Base-by-base conservation (phyloP, 2,329 filamentous ascomycete species). In the Penicillium sp. region DNA sequence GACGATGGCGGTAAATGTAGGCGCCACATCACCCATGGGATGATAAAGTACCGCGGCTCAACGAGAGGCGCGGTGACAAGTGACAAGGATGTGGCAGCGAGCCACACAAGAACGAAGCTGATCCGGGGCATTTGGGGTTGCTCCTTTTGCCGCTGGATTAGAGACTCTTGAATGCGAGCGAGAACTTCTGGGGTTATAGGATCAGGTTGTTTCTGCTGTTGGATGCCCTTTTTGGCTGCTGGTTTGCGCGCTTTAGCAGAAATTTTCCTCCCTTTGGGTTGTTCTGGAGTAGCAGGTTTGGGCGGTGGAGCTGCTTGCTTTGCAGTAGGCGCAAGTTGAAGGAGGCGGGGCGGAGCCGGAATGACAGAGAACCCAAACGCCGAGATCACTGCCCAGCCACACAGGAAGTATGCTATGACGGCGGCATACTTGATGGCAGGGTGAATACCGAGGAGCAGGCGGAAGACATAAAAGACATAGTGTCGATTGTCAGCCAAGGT, bases 391-490 rank as follows among this genome's bases (percentile, higher is more conserved):
- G 89, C 76, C 84, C 87, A 94, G 7, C 84, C 87, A 68, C 86
- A 88, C 16, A 86, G 11, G 2, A 89, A 83, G 75, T 99, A 98
- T 1, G 89, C 78, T 0, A 88, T 81, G 0, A 89, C 83, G 1
- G 90, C 87, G 0, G 83, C 75, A 67, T 92, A 92, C 37, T 88
- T 88, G 53, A 91, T 76, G 18, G 80, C 76, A 1, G 81, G 79
- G 43, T 90, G 85, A 6, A 82, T 83, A 2, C 89, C 84, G 39
- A 98, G 88, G 6, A 89, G 88, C 69, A 92, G 87, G 1, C 92
- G 88, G 80, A 99, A 99, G 60, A 96, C 81, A 78, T 99, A 99
- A 76, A 99, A 99, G 74, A 96, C 89, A 79, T 96, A 99, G 75
- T 99, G 95, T 2, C 95, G 84, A 75, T 99, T 99, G 75, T 99